phyloP scores from a whole-genome alignment of 2,329 filamentous ascomycete species.

The Ustulina deusta region DNA sequence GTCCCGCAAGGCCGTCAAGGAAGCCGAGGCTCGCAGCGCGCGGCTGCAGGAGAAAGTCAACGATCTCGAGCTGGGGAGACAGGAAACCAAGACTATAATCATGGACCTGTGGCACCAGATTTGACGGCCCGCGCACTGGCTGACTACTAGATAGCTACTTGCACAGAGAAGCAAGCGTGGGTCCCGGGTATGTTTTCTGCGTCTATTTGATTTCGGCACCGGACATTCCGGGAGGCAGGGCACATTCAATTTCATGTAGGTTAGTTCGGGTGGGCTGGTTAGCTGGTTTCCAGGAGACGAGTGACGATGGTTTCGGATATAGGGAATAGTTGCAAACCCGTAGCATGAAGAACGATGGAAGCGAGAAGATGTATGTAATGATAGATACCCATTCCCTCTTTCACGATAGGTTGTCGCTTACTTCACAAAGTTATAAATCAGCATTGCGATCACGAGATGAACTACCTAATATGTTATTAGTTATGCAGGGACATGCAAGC shows the following conservation, averaged over 20 bases:
- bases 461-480: not conserved
- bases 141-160: not conserved
- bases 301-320: not conserved
- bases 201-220: not conserved
- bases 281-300: not conserved
- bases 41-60: slow-evolving; percentile 54
- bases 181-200: not conserved
- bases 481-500: not conserved
- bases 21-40: slow-evolving; percentile 65
- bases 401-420: not conserved
- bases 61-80: slow-evolving; percentile 55
- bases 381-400: slow-evolving; percentile 21
- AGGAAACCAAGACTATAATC: slow-evolving; percentile 19
- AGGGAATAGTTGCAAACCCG: not conserved
- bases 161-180: not conserved
- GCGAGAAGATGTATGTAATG: slow-evolving; percentile 7
- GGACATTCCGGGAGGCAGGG: not conserved
- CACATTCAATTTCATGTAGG: not conserved
- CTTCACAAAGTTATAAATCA: not conserved
- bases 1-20: slow-evolving; percentile 69
- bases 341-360: not conserved
- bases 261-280: too few relatives aligned
- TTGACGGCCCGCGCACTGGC: not conserved
- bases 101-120: slow-evolving; percentile 23
- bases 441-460: not conserved